These are phyloP conservation scores for Dothistroma pini DNA, from an alignment of 2,329 filamentous ascomycete genomes.

Conservation along the genomic window DNA sequence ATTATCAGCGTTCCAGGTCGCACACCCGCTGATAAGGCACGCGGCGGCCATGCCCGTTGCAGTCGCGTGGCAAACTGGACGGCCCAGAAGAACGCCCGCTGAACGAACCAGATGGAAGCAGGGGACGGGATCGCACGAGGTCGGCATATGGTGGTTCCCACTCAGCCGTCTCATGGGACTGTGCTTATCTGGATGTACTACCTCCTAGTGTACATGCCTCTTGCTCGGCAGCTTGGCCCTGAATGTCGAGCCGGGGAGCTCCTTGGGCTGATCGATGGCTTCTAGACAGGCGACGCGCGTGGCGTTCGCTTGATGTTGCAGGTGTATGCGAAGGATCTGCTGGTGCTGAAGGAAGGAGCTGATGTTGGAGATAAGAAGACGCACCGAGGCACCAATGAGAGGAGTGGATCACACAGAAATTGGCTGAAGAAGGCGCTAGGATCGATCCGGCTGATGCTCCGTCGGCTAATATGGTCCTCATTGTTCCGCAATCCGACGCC, in stretches of 20 bases:
- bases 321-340: not conserved
- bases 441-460: not conserved
- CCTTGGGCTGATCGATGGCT: not conserved
- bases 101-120: not conserved
- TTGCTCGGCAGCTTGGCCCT: not conserved
- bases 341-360: not conserved
- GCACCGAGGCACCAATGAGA: not conserved
- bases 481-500: no score
- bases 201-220: not conserved
- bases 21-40: slow-evolving; percentile 1
- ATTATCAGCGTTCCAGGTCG: not conserved
- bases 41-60: not conserved
- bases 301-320: not conserved
- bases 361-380: not conserved
- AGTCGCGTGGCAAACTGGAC: not conserved
- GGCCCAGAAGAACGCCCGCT: not conserved
- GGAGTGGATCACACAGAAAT: not conserved
- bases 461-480: no score
- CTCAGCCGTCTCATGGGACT: not conserved
- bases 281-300: not conserved
- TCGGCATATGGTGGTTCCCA: not conserved
- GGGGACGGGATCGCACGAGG: not conserved
- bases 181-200: not conserved
- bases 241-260: not conserved
- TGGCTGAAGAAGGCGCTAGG: not conserved